Evolutionary conservation across 768 basidiomycete species (phyloP).

Genomic region (Fomitopsis serialis): DNA sequence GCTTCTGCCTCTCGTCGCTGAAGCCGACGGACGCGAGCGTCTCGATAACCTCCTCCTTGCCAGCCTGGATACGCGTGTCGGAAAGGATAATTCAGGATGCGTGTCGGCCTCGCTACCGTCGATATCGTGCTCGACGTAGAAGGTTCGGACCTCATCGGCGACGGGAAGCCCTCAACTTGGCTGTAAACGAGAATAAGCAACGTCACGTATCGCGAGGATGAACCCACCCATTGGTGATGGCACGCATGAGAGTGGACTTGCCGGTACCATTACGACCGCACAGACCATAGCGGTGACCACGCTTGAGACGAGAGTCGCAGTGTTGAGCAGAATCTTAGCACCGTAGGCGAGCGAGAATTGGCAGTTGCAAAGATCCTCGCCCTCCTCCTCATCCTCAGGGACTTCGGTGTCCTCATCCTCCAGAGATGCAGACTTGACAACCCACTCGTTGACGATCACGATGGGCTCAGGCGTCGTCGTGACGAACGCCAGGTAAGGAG

Average conservation of each 20-base stretch:
- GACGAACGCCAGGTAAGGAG: conserved; percentile 70
- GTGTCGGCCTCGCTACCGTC: conserved; percentile 93
- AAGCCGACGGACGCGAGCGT: conserved; percentile 92
- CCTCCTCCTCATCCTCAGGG: conserved; percentile 90
- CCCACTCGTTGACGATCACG: conserved; percentile 76
- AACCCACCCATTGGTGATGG: conserved; percentile 75
- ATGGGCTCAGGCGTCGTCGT: conserved; percentile 59
- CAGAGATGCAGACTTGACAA: conserved; percentile 82
- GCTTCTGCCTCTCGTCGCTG: conserved; percentile 77
- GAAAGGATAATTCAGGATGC: conserved; percentile 83
- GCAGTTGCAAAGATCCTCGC: conserved; percentile 98
- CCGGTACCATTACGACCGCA: conserved; percentile 99
- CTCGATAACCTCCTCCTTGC: conserved; percentile 64
- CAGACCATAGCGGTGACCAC: conserved; percentile 97
- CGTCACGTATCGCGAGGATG: not conserved
- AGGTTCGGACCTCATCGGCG: conserved; percentile 94
- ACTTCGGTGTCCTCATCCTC: conserved; percentile 63
- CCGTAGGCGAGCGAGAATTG: conserved; percentile 98
- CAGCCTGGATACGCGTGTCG: conserved; percentile 78
- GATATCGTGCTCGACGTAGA: conserved; percentile 99
- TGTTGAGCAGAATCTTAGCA: conserved; percentile 98
- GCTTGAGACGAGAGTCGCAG: conserved; percentile 95
- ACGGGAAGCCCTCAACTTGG: conserved; percentile 98
- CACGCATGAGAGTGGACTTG: conserved; percentile 92
- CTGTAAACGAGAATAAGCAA: conserved; percentile 30